These are phyloP conservation scores for Penicillium subrubescens DNA, from an alignment of 495 filamentous ascomycete genomes.

Conservation along the genomic window DNA sequence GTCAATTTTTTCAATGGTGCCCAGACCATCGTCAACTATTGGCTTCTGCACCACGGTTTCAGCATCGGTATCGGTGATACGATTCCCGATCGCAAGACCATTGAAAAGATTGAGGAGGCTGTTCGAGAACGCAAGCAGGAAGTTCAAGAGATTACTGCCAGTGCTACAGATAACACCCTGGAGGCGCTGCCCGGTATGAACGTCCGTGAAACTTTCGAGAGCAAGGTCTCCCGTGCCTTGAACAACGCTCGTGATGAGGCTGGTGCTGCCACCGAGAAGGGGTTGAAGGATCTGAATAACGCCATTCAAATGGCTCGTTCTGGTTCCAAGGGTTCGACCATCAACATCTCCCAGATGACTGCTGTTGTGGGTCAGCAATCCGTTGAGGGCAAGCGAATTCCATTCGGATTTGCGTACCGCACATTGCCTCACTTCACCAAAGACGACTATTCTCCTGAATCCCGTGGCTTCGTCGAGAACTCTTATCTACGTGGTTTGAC, in stretches of 20 bases:
- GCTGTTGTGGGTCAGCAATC: slow-evolving; percentile 96
- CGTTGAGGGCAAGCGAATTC: slow-evolving; percentile 98
- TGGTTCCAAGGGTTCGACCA: slow-evolving; percentile 95
- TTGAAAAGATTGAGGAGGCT: slow-evolving; percentile 76
- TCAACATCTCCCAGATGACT: slow-evolving; percentile 99
- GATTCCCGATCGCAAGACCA: slow-evolving; percentile 83
- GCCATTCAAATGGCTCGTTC: slow-evolving; percentile 93
- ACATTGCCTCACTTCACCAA: slow-evolving; percentile 98
- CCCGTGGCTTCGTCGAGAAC: slow-evolving; percentile 97
- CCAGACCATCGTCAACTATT: slow-evolving; percentile 92
- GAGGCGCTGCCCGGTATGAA: slow-evolving; percentile 96
- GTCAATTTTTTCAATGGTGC: slow-evolving; percentile 94
- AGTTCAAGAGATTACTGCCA: slow-evolving; percentile 69
- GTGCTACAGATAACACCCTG: slow-evolving; percentile 80
- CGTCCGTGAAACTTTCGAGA: slow-evolving; percentile 96
- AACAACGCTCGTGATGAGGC: slow-evolving; percentile 96
- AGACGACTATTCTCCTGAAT: slow-evolving; percentile 97
- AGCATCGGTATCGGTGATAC: slow-evolving; percentile 99
- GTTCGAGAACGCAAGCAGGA: slow-evolving; percentile 79
- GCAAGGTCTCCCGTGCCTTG: slow-evolving; percentile 86
- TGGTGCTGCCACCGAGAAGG: slow-evolving; percentile 85
- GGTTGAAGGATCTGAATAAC: slow-evolving; percentile 93
- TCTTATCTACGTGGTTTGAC: slow-evolving; percentile 96
- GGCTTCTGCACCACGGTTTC: slow-evolving; percentile 97
- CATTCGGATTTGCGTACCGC: slow-evolving; percentile 98